Percentiles rank a stretch among this genome's conserved stretches.
phyloP scores from a whole-genome alignment of 768 basidiomycete genomes.

The Imleria badia region DNA sequence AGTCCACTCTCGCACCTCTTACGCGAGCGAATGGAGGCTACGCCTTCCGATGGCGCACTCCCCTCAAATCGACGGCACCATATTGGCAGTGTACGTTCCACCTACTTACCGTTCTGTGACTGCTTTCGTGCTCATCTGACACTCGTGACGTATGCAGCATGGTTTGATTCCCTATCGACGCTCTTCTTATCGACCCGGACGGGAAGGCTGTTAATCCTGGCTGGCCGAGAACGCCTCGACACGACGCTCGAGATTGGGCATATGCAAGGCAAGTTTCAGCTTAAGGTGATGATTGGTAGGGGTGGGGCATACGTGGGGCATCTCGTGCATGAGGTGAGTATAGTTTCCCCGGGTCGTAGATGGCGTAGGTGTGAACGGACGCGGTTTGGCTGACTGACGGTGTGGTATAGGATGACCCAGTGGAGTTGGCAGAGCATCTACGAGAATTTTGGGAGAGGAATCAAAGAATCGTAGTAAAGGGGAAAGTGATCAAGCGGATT shows the following conservation, averaged over 20 bases:
- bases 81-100: conserved; percentile 79
- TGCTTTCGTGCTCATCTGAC: background rate
- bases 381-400: background rate
- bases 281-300: conserved; percentile 66
- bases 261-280: conserved; percentile 96
- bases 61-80: conserved; percentile 77
- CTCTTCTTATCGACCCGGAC: conserved; percentile 75
- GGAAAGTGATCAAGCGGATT: conserved; percentile 48
- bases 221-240: conserved; percentile 91
- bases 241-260: conserved; percentile 94
- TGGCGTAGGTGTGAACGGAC: background rate
- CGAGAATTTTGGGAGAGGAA: conserved; percentile 92
- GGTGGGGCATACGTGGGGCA: conserved; percentile 71
- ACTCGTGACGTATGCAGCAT: conserved; percentile 52
- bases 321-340: conserved; percentile 85
- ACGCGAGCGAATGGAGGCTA: conserved; percentile 26
- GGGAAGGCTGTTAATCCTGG: conserved; percentile 85
- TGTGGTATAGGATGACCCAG: conserved; percentile 75
- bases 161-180: conserved; percentile 85
- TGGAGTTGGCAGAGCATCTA: conserved; percentile 71
- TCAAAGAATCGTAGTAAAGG: conserved; percentile 63
- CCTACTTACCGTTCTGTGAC: background rate
- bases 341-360: too few species aligned
- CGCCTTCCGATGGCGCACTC: conserved; percentile 76
- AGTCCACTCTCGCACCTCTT: conserved; percentile 33